Base-by-base conservation (phyloP, 805 yeast species). In the Metschnikowia bowlesiae region DNA sequence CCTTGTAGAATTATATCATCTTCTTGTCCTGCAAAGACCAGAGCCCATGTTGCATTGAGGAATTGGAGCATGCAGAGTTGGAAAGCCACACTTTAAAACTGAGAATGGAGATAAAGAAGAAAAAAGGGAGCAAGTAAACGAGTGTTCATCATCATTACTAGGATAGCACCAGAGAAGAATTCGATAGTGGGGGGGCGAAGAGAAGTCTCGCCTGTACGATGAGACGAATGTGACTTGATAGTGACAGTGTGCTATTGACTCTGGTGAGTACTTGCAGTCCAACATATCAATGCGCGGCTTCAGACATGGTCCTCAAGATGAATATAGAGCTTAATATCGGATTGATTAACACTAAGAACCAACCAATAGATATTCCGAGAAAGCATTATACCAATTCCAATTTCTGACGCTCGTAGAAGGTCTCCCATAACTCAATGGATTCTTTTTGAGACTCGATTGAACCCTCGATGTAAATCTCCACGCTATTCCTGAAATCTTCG, bases 391-490 rank as follows among this genome's bases (percentile, higher is more conserved):
- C 55, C 36, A 28, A 42, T 35, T 57, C 60, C 37, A 64, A 56
- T 22, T 58, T 54, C 48, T 72, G 74, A 13, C 71, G 60, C 54
- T 85, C 88, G 62, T 89, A 90, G 63, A 92, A 94, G 0, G 90
- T 83, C 65, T 87, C 94, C 89, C 92, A 87, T n/a, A 85, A 66
- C 62, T 87, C 95, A 52, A 87, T 87, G 32, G 86, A 83, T 65
- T 90, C 97, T 69, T 94, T 94, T 68, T 94, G 99, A 32, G 90
- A 78, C 68, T 94, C 99, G 48, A 91, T 87, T 26, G 94, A 80
- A 47, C 94, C 82, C 66, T 94, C 98, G 63, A 95, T 79, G 61
- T 84, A 91, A 10, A 92, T 85, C 67, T 94, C 99, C 47, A 92
- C 87, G 54, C 90, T 81, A 61, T 87, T 87, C 63, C 96, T 80